Evolutionary conservation across 1,284 basidiomycete species (phyloP).

Genomic region (Pseudozyma thailandica): DNA sequence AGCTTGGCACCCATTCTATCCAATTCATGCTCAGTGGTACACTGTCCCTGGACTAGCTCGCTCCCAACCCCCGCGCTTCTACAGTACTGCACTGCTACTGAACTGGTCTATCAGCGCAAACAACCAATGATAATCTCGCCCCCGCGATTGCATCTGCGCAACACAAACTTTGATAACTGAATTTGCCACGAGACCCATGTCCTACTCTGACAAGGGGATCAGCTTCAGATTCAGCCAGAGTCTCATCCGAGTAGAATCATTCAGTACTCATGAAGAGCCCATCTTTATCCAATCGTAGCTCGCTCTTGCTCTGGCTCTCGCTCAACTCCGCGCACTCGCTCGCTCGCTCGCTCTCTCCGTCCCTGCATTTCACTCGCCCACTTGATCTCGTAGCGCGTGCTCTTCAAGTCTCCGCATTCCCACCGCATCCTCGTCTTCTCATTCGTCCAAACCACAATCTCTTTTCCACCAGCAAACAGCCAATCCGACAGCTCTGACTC

Average conservation of each 20-base stretch:
- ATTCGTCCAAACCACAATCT: too few relatives aligned
- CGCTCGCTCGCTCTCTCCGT: too few relatives aligned
- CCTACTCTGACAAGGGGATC: slow-evolving; percentile 3
- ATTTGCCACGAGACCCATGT: slow-evolving; percentile 22
- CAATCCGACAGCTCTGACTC: slow-evolving; percentile 13
- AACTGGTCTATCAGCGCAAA: too few relatives aligned
- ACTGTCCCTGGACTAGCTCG: not conserved
- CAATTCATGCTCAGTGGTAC: not conserved
- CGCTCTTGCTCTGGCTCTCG: slow-evolving; percentile 1
- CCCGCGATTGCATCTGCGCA: not conserved
- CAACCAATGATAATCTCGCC: too few relatives aligned
- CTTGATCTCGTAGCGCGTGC: too few relatives aligned
- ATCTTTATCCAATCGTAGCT: slow-evolving; percentile 34
- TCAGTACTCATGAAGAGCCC: slow-evolving; percentile 21
- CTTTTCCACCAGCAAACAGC: too few relatives aligned
- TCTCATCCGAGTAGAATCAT: slow-evolving; percentile 15
- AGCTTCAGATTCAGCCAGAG: not conserved
- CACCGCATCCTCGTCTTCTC: not conserved
- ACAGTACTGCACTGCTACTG: too few relatives aligned
- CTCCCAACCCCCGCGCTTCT: not conserved
- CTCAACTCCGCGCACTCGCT: slow-evolving; percentile 17
- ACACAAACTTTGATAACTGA: slow-evolving; percentile 12
- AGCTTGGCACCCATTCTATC: slow-evolving; percentile 39
- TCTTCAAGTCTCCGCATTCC: too few relatives aligned
- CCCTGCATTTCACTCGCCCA: too few relatives aligned